Conservation (phyloP, 139 green algal genomes). For the Spirogloea muscicola region DNA sequence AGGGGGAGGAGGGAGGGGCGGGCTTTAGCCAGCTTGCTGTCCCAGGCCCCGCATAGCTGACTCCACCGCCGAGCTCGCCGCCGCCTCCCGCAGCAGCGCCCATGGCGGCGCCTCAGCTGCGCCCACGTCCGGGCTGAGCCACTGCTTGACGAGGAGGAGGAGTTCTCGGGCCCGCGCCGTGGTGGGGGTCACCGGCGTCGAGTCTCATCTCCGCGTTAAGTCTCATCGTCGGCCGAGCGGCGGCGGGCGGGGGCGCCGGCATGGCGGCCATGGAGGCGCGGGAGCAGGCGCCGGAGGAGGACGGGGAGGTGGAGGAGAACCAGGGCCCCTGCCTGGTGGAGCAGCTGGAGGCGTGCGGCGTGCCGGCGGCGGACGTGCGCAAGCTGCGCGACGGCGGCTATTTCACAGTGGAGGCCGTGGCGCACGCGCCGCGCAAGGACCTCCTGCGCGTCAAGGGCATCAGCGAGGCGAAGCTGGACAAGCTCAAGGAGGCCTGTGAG, state of each 20-base stretch:
- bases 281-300: neutral
- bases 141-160: neutral
- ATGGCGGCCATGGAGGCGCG: neutral
- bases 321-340: constrained; percentile 8
- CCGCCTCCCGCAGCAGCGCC: no score
- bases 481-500: constrained; percentile 79
- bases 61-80: neutral
- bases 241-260: neutral
- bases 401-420: constrained; percentile 77
- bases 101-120: no score
- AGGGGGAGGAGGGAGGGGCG: no score
- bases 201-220: neutral
- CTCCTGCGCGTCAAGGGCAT: constrained; percentile 89
- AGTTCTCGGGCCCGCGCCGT: neutral
- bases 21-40: no score
- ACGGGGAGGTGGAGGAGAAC: neutral
- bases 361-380: constrained; percentile 83
- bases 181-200: neutral
- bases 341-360: constrained; percentile 25
- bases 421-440: constrained; percentile 74
- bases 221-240: neutral
- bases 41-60: no score
- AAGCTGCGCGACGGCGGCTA: constrained; percentile 86
- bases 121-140: neutral
- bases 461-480: constrained; percentile 91